Evolutionary conservation across 2,329 filamentous ascomycete species (phyloP), one percentile per base, ranked within the genome.

Genomic region (Colletotrichum sp.): DNA sequence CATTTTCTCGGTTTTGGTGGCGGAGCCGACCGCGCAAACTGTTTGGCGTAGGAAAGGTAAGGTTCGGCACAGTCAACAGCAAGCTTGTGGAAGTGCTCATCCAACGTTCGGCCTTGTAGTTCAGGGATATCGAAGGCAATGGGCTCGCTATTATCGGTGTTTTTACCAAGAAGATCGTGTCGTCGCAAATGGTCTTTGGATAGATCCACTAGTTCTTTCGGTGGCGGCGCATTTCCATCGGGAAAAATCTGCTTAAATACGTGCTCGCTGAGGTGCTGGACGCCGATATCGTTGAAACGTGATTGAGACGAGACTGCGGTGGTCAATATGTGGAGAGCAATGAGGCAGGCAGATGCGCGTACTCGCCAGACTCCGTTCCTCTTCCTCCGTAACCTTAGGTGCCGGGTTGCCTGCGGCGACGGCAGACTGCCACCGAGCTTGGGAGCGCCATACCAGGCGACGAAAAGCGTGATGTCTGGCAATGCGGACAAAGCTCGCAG

Each of bases 61-160:
- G 97, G 96, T 79, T 98, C 95, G 6, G 96, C 95, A 59, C 94
- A 93, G 83, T 98, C 95, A 83, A 94, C 89, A 28, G 96, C 98
- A 12, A 99, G 90, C 82, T 92, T 96, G 86, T 95, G 89, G 82
- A 99, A 99, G 85, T 99, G 98, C 83, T 99, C 96, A 83, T 99
- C 97, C 13, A 99, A 88, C 0, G 94, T 95, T 34, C 90, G 83
- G 16, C 97, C 97, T 76, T 96, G 94, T 2, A 99, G 89, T 2
- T 88, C 85, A 0, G 97, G 97, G 5, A 99, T 87, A 80, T 98
- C 93, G 83, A 99, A 98, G 13, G 92, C 94, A 81, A 99, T 93
- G 1, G 97, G 95, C 0, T 89, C 86, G 32, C 88, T 87, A 66
- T 91, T 92, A 84, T 98, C 96, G 80, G 94, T 95, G 78, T 96